Base-by-base conservation (phyloP, 768 basidiomycete genomes). In the Rhodosporidiobolus odoratus region DNA sequence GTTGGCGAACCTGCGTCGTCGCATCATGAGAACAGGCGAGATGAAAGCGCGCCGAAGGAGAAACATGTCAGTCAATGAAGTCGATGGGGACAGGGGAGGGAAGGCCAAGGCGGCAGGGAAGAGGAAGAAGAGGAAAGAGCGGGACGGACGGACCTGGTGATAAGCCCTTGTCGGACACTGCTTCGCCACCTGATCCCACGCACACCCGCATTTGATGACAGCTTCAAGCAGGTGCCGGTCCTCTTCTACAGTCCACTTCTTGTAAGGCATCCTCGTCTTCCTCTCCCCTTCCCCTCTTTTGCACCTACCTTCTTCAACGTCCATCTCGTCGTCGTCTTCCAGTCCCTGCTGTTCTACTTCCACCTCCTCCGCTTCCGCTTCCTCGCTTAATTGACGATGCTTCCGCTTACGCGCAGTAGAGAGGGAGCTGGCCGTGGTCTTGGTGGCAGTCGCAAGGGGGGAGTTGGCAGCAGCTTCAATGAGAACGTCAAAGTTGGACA, bases 131-230 rank as follows among this genome's bases (percentile, higher is more conserved):
- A n/a, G 35, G 43, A n/a, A 9, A n/a, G 63, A 68, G 58, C 67
- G 76, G 2, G 10, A 37, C 34, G 3, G 41, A 23, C 58, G 43
- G 27, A 67, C 66, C 35, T 71, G 69, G 50, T 78, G 78, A 50
- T 77, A 78, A n/a, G 66, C 66, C 59, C 78, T 67, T 25, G 72
- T 76, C 27, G 77, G 76, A 17, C 77, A 66, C 7, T 59, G 57
- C 57, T 70, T 68, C 9, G 77, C 75, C 17, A 79, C 76, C 37
- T 53, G 52, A 41, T 79, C 77, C 78, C 78, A 79, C 37, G 75
- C 71, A 48, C 71, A 74, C 0, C 77, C 77, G 59, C 69, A 63
- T 59, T 71, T 37, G 3, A 74, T 73, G 7, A 79, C 73, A 4
- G 76, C 77, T 35, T 71, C 57, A 4, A 78, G 54, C 3, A 79